These are phyloP conservation scores for Zea luxurians DNA, from an alignment of 176 grass and related monocot species.

Conservation along the genomic window DNA sequence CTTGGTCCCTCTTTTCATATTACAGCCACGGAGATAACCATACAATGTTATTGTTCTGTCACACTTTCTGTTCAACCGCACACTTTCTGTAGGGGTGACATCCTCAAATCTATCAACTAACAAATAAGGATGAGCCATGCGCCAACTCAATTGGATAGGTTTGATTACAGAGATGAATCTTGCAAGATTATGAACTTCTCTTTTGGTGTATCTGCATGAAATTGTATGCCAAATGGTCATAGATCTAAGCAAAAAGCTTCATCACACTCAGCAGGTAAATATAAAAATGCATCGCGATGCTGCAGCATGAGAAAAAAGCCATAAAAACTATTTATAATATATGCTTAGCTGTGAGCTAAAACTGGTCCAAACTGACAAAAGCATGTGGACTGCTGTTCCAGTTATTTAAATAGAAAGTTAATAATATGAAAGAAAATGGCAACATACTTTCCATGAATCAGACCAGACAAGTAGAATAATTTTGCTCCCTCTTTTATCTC, in stretches of 20 bases:
- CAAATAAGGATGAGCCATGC: conserved; percentile 89
- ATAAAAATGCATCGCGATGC: background rate
- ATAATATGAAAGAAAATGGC: conserved; percentile 20
- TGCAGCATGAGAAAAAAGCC: background rate
- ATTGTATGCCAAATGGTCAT: background rate
- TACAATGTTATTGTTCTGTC: conserved; percentile 96
- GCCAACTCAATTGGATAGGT: conserved; percentile 70
- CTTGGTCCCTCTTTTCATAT: conserved; percentile 95
- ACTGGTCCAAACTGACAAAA: conserved; percentile 3
- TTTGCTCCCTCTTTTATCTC: conserved; percentile 94
- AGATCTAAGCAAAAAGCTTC: background rate
- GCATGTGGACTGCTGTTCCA: conserved; percentile 2
- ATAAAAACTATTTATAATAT: background rate
- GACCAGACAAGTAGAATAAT: conserved; percentile 95
- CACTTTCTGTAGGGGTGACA: conserved; percentile 73
- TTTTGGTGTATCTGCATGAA: conserved; percentile 74
- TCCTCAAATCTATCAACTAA: conserved; percentile 95
- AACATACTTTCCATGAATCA: conserved; percentile 91
- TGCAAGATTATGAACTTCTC: conserved; percentile 95
- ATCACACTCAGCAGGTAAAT: background rate
- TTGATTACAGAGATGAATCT: conserved; percentile 96
- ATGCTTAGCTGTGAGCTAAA: background rate
- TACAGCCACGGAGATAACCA: conserved; percentile 95
- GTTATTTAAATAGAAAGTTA: conserved; percentile 27
- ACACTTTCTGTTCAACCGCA: conserved; percentile 75